Conservation (phyloP, 192 early-diverging fungal genomes). For the Coemansia sp. region DNA sequence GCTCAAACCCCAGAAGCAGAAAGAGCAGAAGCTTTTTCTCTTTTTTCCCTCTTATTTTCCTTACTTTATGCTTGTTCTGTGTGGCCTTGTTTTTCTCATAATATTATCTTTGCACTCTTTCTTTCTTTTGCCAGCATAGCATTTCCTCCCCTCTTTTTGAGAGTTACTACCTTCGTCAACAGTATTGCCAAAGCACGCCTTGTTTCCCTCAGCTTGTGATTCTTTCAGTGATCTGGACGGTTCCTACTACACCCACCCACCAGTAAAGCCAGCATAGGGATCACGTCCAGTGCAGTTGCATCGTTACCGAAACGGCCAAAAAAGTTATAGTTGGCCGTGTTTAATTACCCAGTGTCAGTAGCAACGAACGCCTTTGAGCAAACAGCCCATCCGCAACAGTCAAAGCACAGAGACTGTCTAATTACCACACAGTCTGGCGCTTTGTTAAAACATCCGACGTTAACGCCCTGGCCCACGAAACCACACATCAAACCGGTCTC, state of each 20-base stretch:
- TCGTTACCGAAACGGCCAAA: neutral
- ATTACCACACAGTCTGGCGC: too few relatives aligned
- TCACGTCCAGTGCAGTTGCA: too few relatives aligned
- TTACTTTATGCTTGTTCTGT: conserved; percentile 3
- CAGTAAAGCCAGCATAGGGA: neutral
- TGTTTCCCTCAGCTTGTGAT: too few relatives aligned
- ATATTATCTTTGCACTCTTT: neutral
- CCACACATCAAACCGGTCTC: neutral
- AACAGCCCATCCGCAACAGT: too few relatives aligned
- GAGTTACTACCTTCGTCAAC: neutral
- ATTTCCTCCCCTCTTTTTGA: neutral
- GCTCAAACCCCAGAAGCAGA: neutral
- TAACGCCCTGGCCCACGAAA: neutral
- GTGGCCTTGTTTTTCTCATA: conserved; percentile 1
- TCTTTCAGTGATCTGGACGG: too few relatives aligned
- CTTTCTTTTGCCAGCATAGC: neutral
- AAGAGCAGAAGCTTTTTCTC: neutral
- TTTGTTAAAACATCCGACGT: neutral
- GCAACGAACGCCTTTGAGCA: neutral
- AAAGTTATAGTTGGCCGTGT: neutral
- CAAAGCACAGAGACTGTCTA: too few relatives aligned
- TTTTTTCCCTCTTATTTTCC: neutral
- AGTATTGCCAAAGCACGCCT: too few relatives aligned
- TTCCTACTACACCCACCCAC: too few relatives aligned
- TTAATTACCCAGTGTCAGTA: neutral